Base-by-base conservation (phyloP, 164 flowering plant species). In the Cinnamomum micranthum region DNA sequence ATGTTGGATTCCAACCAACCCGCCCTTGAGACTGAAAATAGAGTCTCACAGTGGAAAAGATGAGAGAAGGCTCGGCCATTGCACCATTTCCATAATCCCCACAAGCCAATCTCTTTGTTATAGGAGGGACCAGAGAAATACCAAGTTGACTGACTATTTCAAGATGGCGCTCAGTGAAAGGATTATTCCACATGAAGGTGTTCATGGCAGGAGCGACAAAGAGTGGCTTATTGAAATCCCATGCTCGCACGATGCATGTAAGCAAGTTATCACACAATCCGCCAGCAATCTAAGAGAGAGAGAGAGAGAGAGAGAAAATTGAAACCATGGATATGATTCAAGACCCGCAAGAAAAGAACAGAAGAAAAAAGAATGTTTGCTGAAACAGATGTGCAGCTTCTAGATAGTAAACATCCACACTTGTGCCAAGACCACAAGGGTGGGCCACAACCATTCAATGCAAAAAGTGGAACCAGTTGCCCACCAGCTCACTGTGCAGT, bases 181-280 rank as follows among this genome's bases (percentile, higher is more conserved):
- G 94, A 76, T 89, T 95, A 63, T 70, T 87, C 97, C 98, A 95
- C 98, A 95, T 93, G 72, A 90, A 86, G 41, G 97, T 86, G 87
- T 95, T 92, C 98, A 95, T 95, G 58, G 97, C 91, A 7, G 97
- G 98, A 27, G 98, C 97, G 25, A 93, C 90, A 75, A 90, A 93
- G 31, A 93, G 68, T 11, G 97, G 97, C 77, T 95, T 91, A 77
- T 64, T 79, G 75, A 87, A 90, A 83, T 95, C 98, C 98, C 98
- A 95, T 66, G 97, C 97, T 78, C 98, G 85, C 13, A 91, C 86
- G 62, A 92, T 80, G 83, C 98, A 90, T 6, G 98, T 90, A 68
- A 94, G 85, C 82, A 92, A 77, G 84, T 92, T 95, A 80, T 95
- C 97, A 81, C 97, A 91, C 72, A 95, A 73, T 33, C 98, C 98